Percentiles rank a stretch among this genome's conserved stretches.
phyloP scores from a whole-genome alignment of 2,329 filamentous ascomycete genomes.

The Cadophora sp. region DNA sequence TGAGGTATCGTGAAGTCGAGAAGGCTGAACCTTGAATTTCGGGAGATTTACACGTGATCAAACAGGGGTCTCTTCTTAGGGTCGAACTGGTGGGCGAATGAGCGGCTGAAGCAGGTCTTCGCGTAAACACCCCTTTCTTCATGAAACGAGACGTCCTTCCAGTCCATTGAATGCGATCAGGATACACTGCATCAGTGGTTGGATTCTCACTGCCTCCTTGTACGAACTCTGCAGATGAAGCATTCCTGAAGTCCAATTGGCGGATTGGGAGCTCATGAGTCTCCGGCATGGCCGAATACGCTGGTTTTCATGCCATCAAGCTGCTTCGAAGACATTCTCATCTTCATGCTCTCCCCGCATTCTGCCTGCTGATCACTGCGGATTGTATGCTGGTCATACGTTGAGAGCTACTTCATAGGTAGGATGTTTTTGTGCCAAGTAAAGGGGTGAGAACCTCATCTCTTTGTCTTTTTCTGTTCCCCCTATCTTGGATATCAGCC shows the following conservation, averaged over 20 bases:
- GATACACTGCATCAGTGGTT: background rate
- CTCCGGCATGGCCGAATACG: background rate
- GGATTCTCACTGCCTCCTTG: background rate
- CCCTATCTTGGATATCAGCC: background rate
- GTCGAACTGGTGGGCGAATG: background rate
- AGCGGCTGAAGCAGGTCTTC: background rate
- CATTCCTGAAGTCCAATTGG: background rate
- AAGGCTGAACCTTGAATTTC: slow-evolving; percentile 5
- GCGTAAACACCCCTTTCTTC: background rate
- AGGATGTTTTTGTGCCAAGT: background rate
- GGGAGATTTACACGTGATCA: background rate
- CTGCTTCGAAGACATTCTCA: background rate
- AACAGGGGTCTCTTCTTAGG: background rate
- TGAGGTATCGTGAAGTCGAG: background rate
- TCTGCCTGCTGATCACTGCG: background rate
- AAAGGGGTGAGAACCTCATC: background rate
- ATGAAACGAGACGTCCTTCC: background rate
- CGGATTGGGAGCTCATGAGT: background rate
- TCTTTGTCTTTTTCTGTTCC: background rate
- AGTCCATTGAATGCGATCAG: background rate
- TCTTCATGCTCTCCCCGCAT: background rate
- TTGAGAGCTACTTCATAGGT: background rate
- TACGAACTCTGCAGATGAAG: background rate
- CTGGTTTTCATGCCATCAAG: background rate
- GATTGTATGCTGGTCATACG: background rate